Conservation (phyloP, 2,329 filamentous ascomycete genomes). For the Aspergillus neotritici region DNA sequence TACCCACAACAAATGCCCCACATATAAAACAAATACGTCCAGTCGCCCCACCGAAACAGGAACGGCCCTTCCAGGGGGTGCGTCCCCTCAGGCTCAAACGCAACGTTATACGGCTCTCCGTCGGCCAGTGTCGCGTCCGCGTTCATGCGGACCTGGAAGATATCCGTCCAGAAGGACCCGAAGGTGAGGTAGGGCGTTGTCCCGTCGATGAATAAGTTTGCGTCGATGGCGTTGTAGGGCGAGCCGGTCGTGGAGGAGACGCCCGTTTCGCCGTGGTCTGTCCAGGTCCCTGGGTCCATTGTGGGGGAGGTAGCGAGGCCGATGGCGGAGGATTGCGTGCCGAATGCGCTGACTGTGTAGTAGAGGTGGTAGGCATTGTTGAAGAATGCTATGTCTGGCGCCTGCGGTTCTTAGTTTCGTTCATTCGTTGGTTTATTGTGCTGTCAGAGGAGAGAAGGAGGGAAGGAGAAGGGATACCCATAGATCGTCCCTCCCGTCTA, state of each 20-base stretch:
- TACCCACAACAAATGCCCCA: slow-evolving; percentile 58
- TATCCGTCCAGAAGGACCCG: slow-evolving; percentile 63
- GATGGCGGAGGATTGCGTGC: slow-evolving; percentile 57
- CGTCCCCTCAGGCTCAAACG: slow-evolving; percentile 47
- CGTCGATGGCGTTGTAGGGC: slow-evolving; percentile 58
- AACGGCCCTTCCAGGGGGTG: slow-evolving; percentile 55
- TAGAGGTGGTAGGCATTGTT: slow-evolving; percentile 58
- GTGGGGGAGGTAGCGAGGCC: slow-evolving; percentile 50
- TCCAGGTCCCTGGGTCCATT: slow-evolving; percentile 34
- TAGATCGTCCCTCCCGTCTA: slow-evolving; percentile 44
- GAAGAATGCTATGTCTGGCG: slow-evolving; percentile 58
- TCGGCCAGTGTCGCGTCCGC: slow-evolving; percentile 26
- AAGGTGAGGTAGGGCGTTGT: slow-evolving; percentile 52
- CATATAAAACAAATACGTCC: slow-evolving; percentile 62
- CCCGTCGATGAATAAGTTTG: slow-evolving; percentile 45
- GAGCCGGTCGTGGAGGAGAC: slow-evolving; percentile 36
- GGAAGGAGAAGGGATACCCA: slow-evolving; percentile 41
- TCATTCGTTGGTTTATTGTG: no score
- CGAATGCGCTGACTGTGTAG: slow-evolving; percentile 60
- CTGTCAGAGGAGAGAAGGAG: not conserved
- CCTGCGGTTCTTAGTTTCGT: slow-evolving; percentile 40
- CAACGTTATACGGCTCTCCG: slow-evolving; percentile 44
- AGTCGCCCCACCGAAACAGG: slow-evolving; percentile 51
- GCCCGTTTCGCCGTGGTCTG: slow-evolving; percentile 29
- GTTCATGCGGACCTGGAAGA: slow-evolving; percentile 55